Conservation (phyloP, 106 monocot genomes). For the Cymbidium sinense region DNA sequence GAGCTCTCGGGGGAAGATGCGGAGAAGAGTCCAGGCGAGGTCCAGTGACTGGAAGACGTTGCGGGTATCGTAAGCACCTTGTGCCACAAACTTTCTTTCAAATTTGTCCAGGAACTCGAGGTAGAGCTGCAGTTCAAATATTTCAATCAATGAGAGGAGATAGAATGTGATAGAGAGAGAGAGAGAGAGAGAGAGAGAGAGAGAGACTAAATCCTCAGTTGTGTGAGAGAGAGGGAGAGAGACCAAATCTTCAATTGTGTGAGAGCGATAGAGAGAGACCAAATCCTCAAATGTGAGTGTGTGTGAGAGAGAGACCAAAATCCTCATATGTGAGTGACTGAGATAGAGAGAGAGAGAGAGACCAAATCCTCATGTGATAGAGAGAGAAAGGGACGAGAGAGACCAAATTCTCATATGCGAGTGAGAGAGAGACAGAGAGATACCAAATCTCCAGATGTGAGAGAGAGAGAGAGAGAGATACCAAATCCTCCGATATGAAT, state of each 20-base stretch:
- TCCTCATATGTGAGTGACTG: slow-evolving; percentile 51
- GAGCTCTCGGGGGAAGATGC: slow-evolving; percentile 94
- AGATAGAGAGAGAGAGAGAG: not conserved
- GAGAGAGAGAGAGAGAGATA: slow-evolving; percentile 58
- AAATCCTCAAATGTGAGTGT: slow-evolving; percentile 68
- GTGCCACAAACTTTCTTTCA: slow-evolving; percentile 83
- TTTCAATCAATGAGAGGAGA: no score
- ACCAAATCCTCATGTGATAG: no score
- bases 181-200: not conserved
- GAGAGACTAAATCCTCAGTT: no score
- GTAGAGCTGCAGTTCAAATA: slow-evolving; percentile 54
- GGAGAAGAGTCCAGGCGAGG: slow-evolving; percentile 88
- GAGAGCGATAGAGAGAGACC: slow-evolving; percentile 58
- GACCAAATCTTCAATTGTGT: slow-evolving; percentile 84
- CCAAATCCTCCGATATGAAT: slow-evolving; percentile 94
- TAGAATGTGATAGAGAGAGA: not conserved
- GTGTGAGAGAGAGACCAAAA: slow-evolving; percentile 69
- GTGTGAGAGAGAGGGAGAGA: slow-evolving; percentile 43
- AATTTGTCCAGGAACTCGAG: slow-evolving; percentile 96
- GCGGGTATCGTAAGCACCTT: slow-evolving; percentile 95
- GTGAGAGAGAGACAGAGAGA: slow-evolving; percentile 37
- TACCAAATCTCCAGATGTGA: slow-evolving; percentile 94
- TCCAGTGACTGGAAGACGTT: slow-evolving; percentile 97
- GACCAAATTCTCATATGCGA: slow-evolving; percentile 94
- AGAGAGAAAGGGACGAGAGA: slow-evolving; percentile 42